A percentile compares a stretch with the other conserved stretches of the same genome.
These are phyloP conservation scores for Globisporangium carolinianum DNA, from an alignment of 352 stramenopile genomes.

Conservation along the genomic window DNA sequence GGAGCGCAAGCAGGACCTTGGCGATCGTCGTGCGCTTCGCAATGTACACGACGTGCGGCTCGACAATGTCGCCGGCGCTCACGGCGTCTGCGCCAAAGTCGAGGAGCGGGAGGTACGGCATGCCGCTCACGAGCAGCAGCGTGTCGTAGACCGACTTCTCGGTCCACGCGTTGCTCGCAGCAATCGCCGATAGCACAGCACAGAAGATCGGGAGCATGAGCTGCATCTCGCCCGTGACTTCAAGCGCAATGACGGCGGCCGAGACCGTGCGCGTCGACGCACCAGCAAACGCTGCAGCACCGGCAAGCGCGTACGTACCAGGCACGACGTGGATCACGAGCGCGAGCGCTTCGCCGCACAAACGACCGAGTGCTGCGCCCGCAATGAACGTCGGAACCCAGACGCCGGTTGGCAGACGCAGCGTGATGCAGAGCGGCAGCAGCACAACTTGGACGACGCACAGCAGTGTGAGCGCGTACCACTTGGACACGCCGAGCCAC, in stretches of 20 bases:
- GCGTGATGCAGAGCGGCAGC: constrained; percentile 75
- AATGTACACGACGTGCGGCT: constrained; percentile 64
- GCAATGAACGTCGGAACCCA: constrained; percentile 84
- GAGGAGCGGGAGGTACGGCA: constrained; percentile 82
- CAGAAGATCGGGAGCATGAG: constrained; percentile 82
- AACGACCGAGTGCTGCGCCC: constrained; percentile 66
- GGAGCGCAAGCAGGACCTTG: constrained; percentile 63
- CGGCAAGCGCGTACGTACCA: constrained; percentile 72
- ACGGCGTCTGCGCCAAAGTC: constrained; percentile 51
- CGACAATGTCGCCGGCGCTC: constrained; percentile 59
- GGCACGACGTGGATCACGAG: constrained; percentile 27
- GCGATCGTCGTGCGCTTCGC: constrained; percentile 65
- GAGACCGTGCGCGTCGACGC: constrained; percentile 74
- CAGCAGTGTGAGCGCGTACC: constrained; percentile 47
- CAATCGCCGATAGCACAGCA: constrained; percentile 59
- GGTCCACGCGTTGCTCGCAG: constrained; percentile 47
- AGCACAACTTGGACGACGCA: constrained; percentile 50
- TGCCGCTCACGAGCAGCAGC: constrained; percentile 55
- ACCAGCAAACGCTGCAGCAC: constrained; percentile 62
- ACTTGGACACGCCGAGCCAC: constrained; percentile 60
- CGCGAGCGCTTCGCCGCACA: constrained; percentile 62
- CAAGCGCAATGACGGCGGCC: constrained; percentile 80
- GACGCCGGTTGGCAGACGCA: constrained; percentile 75
- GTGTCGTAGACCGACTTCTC: constrained; percentile 84
- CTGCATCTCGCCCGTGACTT: constrained; percentile 79